Evolutionary conservation across 805 yeast genomes (phyloP).

Genomic region (Isabelozyma rhagii): DNA sequence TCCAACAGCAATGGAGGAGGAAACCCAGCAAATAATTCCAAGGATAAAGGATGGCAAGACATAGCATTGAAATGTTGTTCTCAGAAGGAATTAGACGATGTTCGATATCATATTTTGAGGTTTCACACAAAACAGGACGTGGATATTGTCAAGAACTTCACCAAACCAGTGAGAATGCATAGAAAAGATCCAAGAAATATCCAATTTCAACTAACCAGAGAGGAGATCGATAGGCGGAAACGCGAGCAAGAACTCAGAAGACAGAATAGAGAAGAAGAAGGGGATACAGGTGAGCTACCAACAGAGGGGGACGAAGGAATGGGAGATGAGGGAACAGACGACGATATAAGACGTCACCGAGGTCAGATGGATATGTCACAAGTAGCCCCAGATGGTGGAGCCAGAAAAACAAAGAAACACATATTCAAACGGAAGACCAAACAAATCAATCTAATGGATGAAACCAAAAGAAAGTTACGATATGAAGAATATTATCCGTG

Average conservation of each 20-base stretch:
- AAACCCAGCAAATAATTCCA: neutral
- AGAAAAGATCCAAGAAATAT: slow-evolving; percentile 91
- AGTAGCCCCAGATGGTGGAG: slow-evolving; percentile 92
- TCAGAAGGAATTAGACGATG: slow-evolving; percentile 64
- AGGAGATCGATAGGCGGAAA: slow-evolving; percentile 62
- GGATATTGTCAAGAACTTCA: slow-evolving; percentile 69
- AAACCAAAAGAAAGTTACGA: slow-evolving; percentile 75
- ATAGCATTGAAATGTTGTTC: slow-evolving; percentile 72
- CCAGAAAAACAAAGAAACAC: slow-evolving; percentile 59
- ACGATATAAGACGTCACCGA: slow-evolving; percentile 7
- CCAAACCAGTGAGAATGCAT: slow-evolving; percentile 81
- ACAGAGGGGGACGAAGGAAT: slow-evolving; percentile 6
- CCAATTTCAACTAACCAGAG: slow-evolving; percentile 79
- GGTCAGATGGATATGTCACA: slow-evolving; percentile 49
- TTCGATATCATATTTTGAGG: slow-evolving; percentile 76
- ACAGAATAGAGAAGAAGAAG: slow-evolving; percentile 13
- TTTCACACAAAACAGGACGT: slow-evolving; percentile 73
- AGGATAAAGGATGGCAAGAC: slow-evolving; percentile 40
- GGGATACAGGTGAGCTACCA: slow-evolving; percentile 16
- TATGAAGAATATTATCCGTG: slow-evolving; percentile 97
- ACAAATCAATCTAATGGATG: slow-evolving; percentile 79
- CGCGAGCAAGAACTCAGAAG: slow-evolving; percentile 30
- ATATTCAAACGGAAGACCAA: slow-evolving; percentile 75
- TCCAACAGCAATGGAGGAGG: neutral
- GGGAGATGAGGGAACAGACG: slow-evolving; percentile 12